Conservation (phyloP, 208 protist genomes). For the Zelonia costaricensis region DNA sequence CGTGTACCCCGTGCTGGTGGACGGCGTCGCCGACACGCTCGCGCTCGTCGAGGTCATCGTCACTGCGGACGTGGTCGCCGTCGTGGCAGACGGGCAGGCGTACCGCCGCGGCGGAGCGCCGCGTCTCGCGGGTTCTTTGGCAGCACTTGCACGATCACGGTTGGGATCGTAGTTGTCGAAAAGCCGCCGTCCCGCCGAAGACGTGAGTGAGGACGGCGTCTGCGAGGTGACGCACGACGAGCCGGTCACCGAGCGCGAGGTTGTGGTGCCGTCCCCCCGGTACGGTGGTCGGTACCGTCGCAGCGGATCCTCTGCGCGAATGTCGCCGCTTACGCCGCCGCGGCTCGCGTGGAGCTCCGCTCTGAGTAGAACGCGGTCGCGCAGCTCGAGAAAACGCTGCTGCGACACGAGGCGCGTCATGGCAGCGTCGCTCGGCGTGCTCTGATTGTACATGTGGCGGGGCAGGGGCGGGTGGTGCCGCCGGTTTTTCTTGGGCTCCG, state of each 20-base stretch:
- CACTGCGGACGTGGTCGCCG: neutral
- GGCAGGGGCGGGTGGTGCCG: neutral
- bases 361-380: constrained; percentile 21
- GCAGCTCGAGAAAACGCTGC: constrained; percentile 29
- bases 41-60: neutral
- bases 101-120: no score
- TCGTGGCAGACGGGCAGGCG: no score
- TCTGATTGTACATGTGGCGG: constrained; percentile 1
- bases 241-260: no score
- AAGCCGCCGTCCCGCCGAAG: neutral
- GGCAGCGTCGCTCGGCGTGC: neutral
- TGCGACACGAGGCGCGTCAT: neutral
- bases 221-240: no score
- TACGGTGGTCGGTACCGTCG: constrained; percentile 4
- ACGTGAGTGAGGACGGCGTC: neutral
- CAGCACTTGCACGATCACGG: neutral
- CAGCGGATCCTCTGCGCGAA: constrained; percentile 1
- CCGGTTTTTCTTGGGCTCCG: no score
- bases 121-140: no score
- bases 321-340: no score
- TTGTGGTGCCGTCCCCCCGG: neutral
- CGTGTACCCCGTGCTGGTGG: neutral
- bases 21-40: neutral
- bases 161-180: constrained; percentile 2
- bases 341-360: neutral